Evolutionary conservation across 345 rosid species (phyloP), one percentile per base, ranked within the genome.

Genomic region (Pistacia vera): DNA sequence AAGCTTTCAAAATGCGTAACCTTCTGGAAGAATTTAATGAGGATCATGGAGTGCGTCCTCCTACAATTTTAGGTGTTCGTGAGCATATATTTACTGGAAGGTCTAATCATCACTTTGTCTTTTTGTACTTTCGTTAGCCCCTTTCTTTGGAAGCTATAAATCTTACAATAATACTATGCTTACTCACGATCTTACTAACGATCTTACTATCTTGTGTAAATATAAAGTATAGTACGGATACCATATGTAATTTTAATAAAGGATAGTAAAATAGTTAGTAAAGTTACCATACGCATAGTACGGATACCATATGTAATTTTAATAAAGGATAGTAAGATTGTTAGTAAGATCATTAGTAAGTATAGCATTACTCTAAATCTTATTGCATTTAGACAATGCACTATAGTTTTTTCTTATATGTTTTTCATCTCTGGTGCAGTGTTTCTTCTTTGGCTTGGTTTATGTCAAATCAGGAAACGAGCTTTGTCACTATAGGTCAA

Each of bases 31-130:
- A 96, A 81, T 96, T 96, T 84, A 88, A 90, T 36, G 97, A 90
- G 84, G 93, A 96, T 85, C 99, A 96, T 81, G 97, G 98, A 63
- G 95, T 93, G 64, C 93, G 97, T 25, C 83, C 97, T 52, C 98
- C 99, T 69, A 80, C 98, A 70, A 92, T 96, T 80, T 86, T 96
- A 76, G 99, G 99, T 77, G 93, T 90, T 75, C 97, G 99, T 60
- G 98, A 96, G 84, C 99, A 96, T 82, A 91, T 96, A 76, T 96
- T 96, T 76, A 96, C 97, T 65, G 99, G 98, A 89, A 91, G 99
- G 97, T 96, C 18, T 65, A 68, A 35, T 63, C 65, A 38, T 60
- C 13, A 6, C 68, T 69, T 73, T 16, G 36, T 6, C 54, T 66
- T 68, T 30, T 30, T 30, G 33, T 30, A 1, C 33, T 51, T 14